Base-by-base conservation (phyloP, 139 green algal species). In the Microglena sp. region DNA sequence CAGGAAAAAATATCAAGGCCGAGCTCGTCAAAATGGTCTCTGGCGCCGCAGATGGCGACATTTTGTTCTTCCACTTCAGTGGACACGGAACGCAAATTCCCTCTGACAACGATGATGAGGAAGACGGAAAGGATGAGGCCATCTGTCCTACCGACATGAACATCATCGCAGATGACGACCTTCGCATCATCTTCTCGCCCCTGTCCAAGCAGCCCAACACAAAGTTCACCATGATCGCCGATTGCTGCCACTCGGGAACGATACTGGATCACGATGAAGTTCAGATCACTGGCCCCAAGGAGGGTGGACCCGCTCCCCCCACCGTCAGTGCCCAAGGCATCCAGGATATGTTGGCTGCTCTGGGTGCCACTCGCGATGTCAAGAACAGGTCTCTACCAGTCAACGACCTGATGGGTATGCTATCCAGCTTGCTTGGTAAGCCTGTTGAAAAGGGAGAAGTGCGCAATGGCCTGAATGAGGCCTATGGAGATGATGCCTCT, bases 161-260 rank as follows among this genome's bases (percentile, higher is more conserved):
- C 66, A 58, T 81, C 11, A 77, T 84, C 24, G 68, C 43, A n/a
- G 77, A 81, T 32, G 71, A 82, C 7, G 74, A 84, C 64, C 45
- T 84, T 30, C 66, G 59, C 0, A 56, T 4, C 3, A 21, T 77
- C 1, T 35, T 82, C 1, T 55, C 63, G 36, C 67, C 65, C 3
- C 67, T 79, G 29, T 32, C 63, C 27, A 26, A 28, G 22, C 57
- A 69, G 46, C 60, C 67, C 2, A 69, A 64, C 8, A 71, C 78
- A 3, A 79, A 83, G 60, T 83, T 90, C 64, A 44, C 62, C 26
- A 59, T 60, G 29, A 24, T 33, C 62, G 31, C 78, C 43, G 85
- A 92, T 72, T 90, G 79, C 70, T 92, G 85, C 77, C 85, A 92
- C 75, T 80, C 68, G 44, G 82, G 77, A 24, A 71, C 68, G 11